Evolutionary conservation across 2,329 filamentous ascomycete genomes (phyloP).

Genomic region (Chaetomiaceae sp.): DNA sequence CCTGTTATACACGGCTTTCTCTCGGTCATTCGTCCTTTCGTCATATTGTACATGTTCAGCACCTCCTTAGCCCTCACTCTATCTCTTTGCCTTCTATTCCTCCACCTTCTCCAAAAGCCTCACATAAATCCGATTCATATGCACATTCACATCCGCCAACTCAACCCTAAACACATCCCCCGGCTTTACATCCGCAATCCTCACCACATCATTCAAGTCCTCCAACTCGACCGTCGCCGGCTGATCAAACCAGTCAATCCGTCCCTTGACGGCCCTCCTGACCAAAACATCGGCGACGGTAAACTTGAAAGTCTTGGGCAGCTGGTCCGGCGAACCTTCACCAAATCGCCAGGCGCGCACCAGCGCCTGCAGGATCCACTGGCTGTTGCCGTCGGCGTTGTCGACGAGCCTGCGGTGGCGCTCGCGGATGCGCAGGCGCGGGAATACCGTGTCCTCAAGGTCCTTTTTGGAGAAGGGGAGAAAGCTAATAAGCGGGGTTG

Average conservation of each 20-base stretch:
- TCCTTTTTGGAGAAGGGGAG: slow-evolving; percentile 43
- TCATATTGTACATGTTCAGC: too few relatives aligned
- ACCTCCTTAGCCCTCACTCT: background rate
- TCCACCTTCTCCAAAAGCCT: slow-evolving; percentile 37
- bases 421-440: slow-evolving; percentile 50
- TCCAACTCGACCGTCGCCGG: slow-evolving; percentile 39
- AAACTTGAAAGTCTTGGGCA: slow-evolving; percentile 48
- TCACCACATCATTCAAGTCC: slow-evolving; percentile 35
- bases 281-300: slow-evolving; percentile 38
- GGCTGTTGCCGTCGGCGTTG: slow-evolving; percentile 39
- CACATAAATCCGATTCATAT: slow-evolving; percentile 43
- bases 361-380: slow-evolving; percentile 58
- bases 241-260: slow-evolving; percentile 49
- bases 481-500: too few relatives aligned
- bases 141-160: slow-evolving; percentile 50
- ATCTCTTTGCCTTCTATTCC: background rate
- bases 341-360: slow-evolving; percentile 55
- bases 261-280: slow-evolving; percentile 34
- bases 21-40: too few relatives aligned
- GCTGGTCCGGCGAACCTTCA: slow-evolving; percentile 32
- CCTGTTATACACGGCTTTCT: too few relatives aligned
- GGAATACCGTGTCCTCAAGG: slow-evolving; percentile 43
- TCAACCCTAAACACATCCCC: slow-evolving; percentile 55
- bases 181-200: slow-evolving; percentile 41
- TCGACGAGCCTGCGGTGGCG: slow-evolving; percentile 44